Percentiles rank a stretch among this genome's conserved stretches.
Conservation (phyloP, 257 asterid genomes). For the Cordia subcordata region DNA sequence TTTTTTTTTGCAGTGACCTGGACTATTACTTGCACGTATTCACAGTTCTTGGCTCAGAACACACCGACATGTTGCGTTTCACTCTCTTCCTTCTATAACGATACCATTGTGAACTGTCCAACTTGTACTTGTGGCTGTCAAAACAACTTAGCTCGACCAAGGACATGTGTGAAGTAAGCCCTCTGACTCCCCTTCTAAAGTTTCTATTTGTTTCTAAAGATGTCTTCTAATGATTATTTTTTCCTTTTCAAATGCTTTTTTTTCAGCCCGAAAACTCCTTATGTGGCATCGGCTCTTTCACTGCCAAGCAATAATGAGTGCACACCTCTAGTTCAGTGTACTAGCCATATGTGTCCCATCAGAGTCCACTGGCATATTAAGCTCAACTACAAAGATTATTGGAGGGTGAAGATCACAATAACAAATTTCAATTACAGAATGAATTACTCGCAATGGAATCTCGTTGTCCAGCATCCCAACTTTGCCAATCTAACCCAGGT, state of each 20-base stretch:
- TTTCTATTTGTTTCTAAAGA: conserved; percentile 6
- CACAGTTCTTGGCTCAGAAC: conserved; percentile 43
- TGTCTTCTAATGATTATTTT: conserved; percentile 42
- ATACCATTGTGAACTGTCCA: conserved; percentile 57
- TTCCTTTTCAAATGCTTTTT: too few relatives aligned
- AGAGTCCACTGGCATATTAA: conserved; percentile 53
- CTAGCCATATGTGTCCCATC: conserved; percentile 49
- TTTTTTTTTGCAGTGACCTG: conserved; percentile 44
- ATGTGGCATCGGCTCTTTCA: conserved; percentile 28
- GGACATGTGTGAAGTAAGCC: conserved; percentile 36
- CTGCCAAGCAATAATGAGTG: not conserved
- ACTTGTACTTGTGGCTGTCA: conserved; percentile 68
- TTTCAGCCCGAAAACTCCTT: conserved; percentile 30
- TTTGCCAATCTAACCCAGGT: conserved; percentile 31
- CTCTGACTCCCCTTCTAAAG: not conserved
- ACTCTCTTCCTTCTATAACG: conserved; percentile 62
- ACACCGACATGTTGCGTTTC: conserved; percentile 76
- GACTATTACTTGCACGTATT: conserved; percentile 49
- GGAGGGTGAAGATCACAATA: conserved; percentile 46
- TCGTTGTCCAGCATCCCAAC: conserved; percentile 45
- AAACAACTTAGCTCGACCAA: conserved; percentile 21
- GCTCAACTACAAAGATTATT: conserved; percentile 36
- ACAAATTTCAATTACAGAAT: conserved; percentile 36
- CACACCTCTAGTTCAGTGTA: conserved; percentile 30
- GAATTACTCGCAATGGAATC: conserved; percentile 50